These are phyloP conservation scores for Lycium barbarum DNA, from an alignment of 257 asterid genomes.

Conservation along the genomic window DNA sequence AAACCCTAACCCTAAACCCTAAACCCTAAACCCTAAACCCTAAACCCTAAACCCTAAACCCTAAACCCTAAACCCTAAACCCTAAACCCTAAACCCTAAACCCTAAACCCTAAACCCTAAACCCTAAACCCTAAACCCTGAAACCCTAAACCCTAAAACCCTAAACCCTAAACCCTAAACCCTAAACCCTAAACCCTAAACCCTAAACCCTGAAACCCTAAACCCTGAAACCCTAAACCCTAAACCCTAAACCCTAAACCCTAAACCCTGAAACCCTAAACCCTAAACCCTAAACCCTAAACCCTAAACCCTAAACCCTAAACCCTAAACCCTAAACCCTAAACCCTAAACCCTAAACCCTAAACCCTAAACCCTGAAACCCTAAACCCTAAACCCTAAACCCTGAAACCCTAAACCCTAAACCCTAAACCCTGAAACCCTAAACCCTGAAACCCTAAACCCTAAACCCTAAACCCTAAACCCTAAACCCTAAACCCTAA, in stretches of 20 bases:
- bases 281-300: slow-evolving; percentile 27
- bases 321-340: slow-evolving; percentile 28
- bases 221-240: slow-evolving; percentile 28
- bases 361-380: slow-evolving; percentile 25
- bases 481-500: slow-evolving; percentile 28
- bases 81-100: not conserved
- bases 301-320: slow-evolving; percentile 28
- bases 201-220: slow-evolving; percentile 19
- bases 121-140: slow-evolving; percentile 20
- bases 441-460: slow-evolving; percentile 27
- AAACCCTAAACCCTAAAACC: slow-evolving; percentile 15
- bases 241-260: slow-evolving; percentile 28
- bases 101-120: not conserved
- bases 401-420: slow-evolving; percentile 28
- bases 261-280: slow-evolving; percentile 24
- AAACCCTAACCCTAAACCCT: slow-evolving; percentile 6
- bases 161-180: not conserved
- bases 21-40: not conserved
- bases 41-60: not conserved
- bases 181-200: slow-evolving; percentile 28
- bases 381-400: slow-evolving; percentile 28
- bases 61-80: not conserved
- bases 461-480: slow-evolving; percentile 27
- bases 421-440: slow-evolving; percentile 28
- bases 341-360: slow-evolving; percentile 29